These are phyloP conservation scores for Bifiguratus adelaidae DNA, from an alignment of 192 early-diverging fungal genomes.

Conservation along the genomic window DNA sequence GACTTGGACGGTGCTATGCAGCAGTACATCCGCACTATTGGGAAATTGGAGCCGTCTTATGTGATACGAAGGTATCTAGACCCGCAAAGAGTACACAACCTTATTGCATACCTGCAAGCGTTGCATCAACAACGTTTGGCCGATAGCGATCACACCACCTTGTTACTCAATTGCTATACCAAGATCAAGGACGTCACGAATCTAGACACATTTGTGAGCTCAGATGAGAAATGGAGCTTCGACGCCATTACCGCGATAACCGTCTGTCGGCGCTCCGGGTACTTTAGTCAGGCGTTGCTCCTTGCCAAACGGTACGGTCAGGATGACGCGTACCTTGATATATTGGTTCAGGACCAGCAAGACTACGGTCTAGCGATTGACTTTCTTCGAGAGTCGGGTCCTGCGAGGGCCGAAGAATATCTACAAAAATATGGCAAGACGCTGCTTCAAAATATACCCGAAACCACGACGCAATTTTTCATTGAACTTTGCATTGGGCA, in stretches of 20 bases:
- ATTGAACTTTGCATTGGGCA: constrained; percentile 41
- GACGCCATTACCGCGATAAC: constrained; percentile 92
- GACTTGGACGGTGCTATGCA: constrained; percentile 87
- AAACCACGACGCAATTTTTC: constrained; percentile 40
- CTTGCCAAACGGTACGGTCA: constrained; percentile 74
- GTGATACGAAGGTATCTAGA: constrained; percentile 95
- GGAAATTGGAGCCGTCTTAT: constrained; percentile 90
- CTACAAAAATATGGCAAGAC: constrained; percentile 48
- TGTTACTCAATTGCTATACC: constrained; percentile 96
- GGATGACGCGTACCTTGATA: constrained; percentile 78
- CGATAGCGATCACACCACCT: constrained; percentile 90
- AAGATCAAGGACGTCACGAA: constrained; percentile 83
- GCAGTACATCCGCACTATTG: constrained; percentile 88
- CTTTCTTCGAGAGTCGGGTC: constrained; percentile 56
- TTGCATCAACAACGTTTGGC: constrained; percentile 81
- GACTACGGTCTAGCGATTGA: constrained; percentile 64
- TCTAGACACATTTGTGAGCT: constrained; percentile 81
- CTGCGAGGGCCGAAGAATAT: constrained; percentile 37
- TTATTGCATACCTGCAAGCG: constrained; percentile 83
- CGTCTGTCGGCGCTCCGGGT: constrained; percentile 87
- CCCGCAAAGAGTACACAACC: constrained; percentile 83
- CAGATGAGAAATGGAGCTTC: constrained; percentile 77
- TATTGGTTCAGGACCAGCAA: constrained; percentile 82
- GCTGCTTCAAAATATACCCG: constrained; percentile 37
- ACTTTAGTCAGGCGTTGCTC: constrained; percentile 84